A percentile compares a stretch with the other conserved stretches of the same genome.
phyloP scores from a whole-genome alignment of 2,329 filamentous ascomycete genomes.

The Chaetomium strumarium region DNA sequence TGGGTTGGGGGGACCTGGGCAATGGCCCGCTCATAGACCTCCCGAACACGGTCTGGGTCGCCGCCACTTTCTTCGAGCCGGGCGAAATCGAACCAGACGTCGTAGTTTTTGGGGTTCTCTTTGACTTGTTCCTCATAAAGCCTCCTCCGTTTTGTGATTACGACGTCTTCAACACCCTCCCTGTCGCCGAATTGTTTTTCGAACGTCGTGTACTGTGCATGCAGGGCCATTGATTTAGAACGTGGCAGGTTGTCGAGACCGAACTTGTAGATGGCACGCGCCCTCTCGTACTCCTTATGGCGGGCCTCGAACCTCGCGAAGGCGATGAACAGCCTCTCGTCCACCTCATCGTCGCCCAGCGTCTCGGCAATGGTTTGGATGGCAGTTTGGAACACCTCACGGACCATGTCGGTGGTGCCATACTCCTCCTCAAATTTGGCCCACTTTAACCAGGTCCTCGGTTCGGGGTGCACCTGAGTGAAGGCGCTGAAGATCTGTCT shows the following conservation, averaged over 20 bases:
- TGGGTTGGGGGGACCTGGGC: conserved; percentile 91
- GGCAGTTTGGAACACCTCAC: conserved; percentile 84
- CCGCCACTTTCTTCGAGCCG: conserved; percentile 81
- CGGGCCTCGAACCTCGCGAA: conserved; percentile 95
- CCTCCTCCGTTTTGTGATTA: conserved; percentile 86
- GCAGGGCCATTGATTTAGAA: conserved; percentile 75
- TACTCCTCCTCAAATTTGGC: conserved; percentile 94
- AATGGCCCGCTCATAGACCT: conserved; percentile 92
- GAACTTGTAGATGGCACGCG: conserved; percentile 94
- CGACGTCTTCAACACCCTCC: conserved; percentile 91
- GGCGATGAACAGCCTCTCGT: conserved; percentile 90
- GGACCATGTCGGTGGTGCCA: conserved; percentile 83
- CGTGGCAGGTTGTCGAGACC: conserved; percentile 86
- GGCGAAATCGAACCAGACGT: conserved; percentile 94
- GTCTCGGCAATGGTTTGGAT: conserved; percentile 86
- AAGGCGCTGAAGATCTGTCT: conserved; percentile 85
- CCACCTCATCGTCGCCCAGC: conserved; percentile 89
- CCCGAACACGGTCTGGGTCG: conserved; percentile 75
- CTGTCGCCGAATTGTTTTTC: conserved; percentile 96
- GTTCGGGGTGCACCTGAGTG: conserved; percentile 87
- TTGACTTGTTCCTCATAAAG: conserved; percentile 93
- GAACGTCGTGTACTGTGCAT: conserved; percentile 94
- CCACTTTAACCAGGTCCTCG: conserved; percentile 98
- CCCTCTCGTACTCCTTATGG: conserved; percentile 89
- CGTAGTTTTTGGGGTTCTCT: conserved; percentile 94